Base-by-base conservation (phyloP, 495 filamentous ascomycete species). In the Hypoxylon fragiforme region DNA sequence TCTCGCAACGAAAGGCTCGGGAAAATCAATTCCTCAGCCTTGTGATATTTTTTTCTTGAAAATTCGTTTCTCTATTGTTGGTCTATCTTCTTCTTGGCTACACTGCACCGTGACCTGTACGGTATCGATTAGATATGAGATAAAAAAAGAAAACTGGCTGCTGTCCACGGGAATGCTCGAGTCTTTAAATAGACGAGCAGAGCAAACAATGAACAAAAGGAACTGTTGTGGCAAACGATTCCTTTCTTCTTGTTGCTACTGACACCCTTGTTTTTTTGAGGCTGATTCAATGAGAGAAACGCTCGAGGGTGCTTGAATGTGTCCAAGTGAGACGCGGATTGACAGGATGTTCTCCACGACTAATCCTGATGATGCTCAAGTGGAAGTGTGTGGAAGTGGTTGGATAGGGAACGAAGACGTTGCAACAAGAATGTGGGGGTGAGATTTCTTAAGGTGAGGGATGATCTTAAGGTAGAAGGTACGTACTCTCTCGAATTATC, bases 61-160 rank as follows among this genome's bases (percentile, higher is more conserved):
- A 49, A 45, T 21, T 68, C 62, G 60, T 61, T n/a, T n/a, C 44
- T 65, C 53, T 67, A 65, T 60, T 67, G 62, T 62, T 56, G 30
- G 47, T 61, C 65, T 64, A 65, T 63, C 46, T 65, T 54, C 46
- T 65, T 54, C 34, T 49, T 55, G 57, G 50, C 57, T 65, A 65
- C 62, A 68, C 58, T 65, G 62, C 65, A 68, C 62, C 57, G 59
- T 54, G 53, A 56, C 50, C 59, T 48, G 62, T 60, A 62, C 53
- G 58, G 59, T 35, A 58, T 52, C 14, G 34, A 65, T 49, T 48
- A 55, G 40, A 45, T 42, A 37, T 30, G 36, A 28, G 24, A 24
- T 53, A 41, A 35, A 34, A 7, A 41, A 38, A 22, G 30, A 16
- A 14, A 31, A 14, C 14, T 28, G 24, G 11, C 12, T 37, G 16